These are phyloP conservation scores for Zasmidium cellare DNA, from an alignment of 2,329 filamentous ascomycete genomes.

Conservation along the genomic window DNA sequence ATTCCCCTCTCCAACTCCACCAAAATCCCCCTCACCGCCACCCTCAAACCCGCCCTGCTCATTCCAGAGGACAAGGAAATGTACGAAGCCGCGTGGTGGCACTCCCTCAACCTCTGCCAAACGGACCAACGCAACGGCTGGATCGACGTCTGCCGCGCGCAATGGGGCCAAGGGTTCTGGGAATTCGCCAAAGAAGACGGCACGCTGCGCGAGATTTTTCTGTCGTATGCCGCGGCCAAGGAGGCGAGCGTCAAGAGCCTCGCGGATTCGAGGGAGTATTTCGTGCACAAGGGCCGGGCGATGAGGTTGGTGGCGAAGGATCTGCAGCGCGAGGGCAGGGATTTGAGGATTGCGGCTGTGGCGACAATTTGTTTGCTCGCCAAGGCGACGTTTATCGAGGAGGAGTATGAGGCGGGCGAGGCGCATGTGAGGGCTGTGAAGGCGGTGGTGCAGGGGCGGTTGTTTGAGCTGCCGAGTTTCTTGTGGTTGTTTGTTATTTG, in stretches of 20 bases:
- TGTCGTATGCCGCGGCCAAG: conserved; percentile 6
- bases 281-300: conserved; percentile 3
- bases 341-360: not conserved
- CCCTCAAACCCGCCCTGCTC: not conserved
- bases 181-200: conserved; percentile 4
- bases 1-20: not conserved
- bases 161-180: conserved; percentile 3
- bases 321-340: not conserved
- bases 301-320: not conserved
- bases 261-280: not conserved
- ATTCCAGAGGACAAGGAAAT: not conserved
- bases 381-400: conserved; percentile 2
- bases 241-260: not conserved
- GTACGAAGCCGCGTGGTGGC: conserved; percentile 7
- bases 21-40: not conserved
- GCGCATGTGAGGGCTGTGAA: not conserved
- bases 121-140: not conserved
- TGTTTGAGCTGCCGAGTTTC: not conserved
- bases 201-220: conserved; percentile 3
- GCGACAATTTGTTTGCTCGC: conserved; percentile 1
- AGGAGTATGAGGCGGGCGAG: conserved; percentile 1
- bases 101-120: not conserved
- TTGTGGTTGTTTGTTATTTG: conserved; percentile 8
- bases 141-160: conserved; percentile 1
- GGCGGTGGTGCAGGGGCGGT: not conserved